Percentiles rank a stretch among this genome's conserved stretches.
These are phyloP conservation scores for Firmiana major DNA, from an alignment of 345 rosid genomes.

Conservation along the genomic window DNA sequence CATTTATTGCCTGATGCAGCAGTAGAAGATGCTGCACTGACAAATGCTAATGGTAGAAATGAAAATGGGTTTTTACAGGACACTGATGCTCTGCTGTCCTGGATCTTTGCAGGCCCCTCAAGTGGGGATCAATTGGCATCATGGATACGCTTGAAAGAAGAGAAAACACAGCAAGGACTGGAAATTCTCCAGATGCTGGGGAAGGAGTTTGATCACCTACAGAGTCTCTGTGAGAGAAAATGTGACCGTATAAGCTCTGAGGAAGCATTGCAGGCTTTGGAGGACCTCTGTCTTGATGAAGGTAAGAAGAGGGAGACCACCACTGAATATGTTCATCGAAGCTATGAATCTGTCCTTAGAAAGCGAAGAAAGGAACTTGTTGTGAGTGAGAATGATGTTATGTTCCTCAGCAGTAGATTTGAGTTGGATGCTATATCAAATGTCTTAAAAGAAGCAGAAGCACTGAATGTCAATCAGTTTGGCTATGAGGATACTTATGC, in stretches of 20 bases:
- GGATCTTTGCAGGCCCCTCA: conserved; percentile 82
- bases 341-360: conserved; percentile 63
- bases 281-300: conserved; percentile 81
- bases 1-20: conserved; percentile 35
- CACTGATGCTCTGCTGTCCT: conserved; percentile 58
- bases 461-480: conserved; percentile 62
- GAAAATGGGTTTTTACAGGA: conserved; percentile 34
- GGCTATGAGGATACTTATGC: conserved; percentile 63
- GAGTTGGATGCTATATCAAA: conserved; percentile 72
- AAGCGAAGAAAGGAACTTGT: conserved; percentile 64
- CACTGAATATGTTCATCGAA: conserved; percentile 44
- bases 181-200: conserved; percentile 75
- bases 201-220: conserved; percentile 72
- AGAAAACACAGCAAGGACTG: conserved; percentile 62
- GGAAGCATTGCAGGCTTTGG: conserved; percentile 79
- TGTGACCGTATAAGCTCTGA: conserved; percentile 71
- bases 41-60: conserved; percentile 28
- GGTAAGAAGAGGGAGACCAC: conserved; percentile 68
- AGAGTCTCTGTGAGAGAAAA: conserved; percentile 81
- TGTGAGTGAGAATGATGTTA: conserved; percentile 50
- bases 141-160: conserved; percentile 72
- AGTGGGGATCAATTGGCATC: conserved; percentile 58
- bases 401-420: conserved; percentile 41
- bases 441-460: conserved; percentile 73
- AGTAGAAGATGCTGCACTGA: conserved; percentile 24